Conservation (phyloP, 225 moss, liverwort and hornwort species). For the Lunularia cruciata region DNA sequence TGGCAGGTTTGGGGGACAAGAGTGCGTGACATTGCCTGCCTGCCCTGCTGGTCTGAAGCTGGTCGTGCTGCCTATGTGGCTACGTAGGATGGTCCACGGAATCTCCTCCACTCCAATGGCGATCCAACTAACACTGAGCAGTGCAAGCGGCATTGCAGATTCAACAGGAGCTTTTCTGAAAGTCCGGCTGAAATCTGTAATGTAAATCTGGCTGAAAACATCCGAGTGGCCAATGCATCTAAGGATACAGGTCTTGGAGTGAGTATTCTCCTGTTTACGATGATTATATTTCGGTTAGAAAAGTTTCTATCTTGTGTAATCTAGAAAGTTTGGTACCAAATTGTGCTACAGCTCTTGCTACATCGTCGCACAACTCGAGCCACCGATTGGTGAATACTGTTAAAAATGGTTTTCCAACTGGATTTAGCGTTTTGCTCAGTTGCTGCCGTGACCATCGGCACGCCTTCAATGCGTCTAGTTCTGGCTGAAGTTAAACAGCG, state of each 20-base stretch:
- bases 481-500: conserved; percentile 10
- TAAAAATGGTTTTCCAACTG: conserved; percentile 2
- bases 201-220: not conserved
- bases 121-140: not conserved
- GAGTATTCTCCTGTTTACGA: not conserved
- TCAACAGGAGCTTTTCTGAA: not conserved
- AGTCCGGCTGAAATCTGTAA: not conserved
- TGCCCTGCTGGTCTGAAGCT: conserved; percentile 3
- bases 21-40: not conserved
- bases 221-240: too few relatives aligned
- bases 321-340: not conserved
- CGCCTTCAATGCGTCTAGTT: conserved; percentile 11
- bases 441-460: conserved; percentile 2
- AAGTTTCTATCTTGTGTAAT: not conserved
- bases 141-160: too few relatives aligned
- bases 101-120: not conserved
- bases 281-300: not conserved
- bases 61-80: not conserved
- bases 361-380: not conserved
- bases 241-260: too few relatives aligned
- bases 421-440: not conserved
- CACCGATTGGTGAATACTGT: not conserved
- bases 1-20: not conserved
- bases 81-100: not conserved
- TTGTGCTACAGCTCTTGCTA: not conserved